Evolutionary conservation across 2,329 filamentous ascomycete species (phyloP).

Genomic region (Phialophora verrucosa): DNA sequence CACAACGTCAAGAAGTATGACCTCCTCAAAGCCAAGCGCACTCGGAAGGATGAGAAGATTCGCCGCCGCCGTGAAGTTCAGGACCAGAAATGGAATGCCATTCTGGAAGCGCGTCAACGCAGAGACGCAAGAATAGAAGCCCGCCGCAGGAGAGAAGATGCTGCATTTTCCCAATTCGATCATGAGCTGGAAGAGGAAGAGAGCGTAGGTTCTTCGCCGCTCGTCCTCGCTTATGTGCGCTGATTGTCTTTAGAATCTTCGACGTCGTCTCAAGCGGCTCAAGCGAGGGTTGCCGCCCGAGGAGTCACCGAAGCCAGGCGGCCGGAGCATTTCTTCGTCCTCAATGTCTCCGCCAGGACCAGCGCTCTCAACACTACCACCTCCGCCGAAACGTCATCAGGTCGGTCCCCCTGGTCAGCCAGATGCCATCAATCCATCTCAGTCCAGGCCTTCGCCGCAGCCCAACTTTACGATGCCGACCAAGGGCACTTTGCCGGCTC

Average conservation of each 20-base stretch:
- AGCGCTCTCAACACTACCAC: slow-evolving; percentile 37
- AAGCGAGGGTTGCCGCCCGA: slow-evolving; percentile 39
- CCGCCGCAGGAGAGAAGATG: slow-evolving; percentile 37
- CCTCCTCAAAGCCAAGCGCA: slow-evolving; percentile 36
- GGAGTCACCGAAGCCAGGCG: slow-evolving; percentile 28
- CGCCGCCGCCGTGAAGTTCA: slow-evolving; percentile 35
- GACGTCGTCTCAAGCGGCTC: slow-evolving; percentile 37
- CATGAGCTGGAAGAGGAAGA: slow-evolving; percentile 39
- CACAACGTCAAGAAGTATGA: slow-evolving; percentile 37
- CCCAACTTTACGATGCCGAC: slow-evolving; percentile 18
- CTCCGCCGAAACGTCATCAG: slow-evolving; percentile 39
- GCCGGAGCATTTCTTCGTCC: slow-evolving; percentile 28
- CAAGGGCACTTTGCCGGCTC: slow-evolving; percentile 12
- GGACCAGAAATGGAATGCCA: slow-evolving; percentile 37
- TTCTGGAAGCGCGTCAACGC: slow-evolving; percentile 37
- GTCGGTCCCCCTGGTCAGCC: slow-evolving; percentile 37
- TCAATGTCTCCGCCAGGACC: slow-evolving; percentile 38
- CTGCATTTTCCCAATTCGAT: slow-evolving; percentile 37
- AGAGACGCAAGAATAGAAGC: slow-evolving; percentile 35
- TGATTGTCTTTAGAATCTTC: slow-evolving; percentile 34
- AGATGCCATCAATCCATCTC: slow-evolving; percentile 30
- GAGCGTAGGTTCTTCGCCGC: slow-evolving; percentile 19
- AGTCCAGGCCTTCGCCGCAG: slow-evolving; percentile 30
- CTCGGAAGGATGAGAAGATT: slow-evolving; percentile 39
- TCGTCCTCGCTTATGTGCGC: neutral